These are phyloP conservation scores for Rhizophora mangle DNA, from an alignment of 345 rosid species.

Conservation along the genomic window DNA sequence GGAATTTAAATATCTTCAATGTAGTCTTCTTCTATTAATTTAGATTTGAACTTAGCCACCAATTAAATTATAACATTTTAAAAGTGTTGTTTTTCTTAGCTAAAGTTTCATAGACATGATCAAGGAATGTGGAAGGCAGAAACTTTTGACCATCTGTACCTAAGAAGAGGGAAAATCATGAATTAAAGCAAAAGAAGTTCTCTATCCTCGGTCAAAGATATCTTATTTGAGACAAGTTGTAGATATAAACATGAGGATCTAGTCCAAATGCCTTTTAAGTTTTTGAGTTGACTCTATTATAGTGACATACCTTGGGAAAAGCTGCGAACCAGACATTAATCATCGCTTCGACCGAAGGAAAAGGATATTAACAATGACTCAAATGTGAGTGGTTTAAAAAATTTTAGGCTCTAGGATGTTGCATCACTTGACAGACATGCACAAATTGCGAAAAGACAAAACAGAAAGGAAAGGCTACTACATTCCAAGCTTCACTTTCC, in stretches of 20 bases:
- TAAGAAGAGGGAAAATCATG: background rate
- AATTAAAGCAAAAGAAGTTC: background rate
- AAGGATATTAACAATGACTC: slow-evolving; percentile 4
- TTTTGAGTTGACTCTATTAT: background rate
- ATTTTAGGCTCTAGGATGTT: too few species aligned
- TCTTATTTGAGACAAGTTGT: slow-evolving; percentile 1
- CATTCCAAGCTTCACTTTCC: too few species aligned
- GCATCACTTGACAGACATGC: too few species aligned
- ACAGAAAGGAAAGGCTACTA: too few species aligned
- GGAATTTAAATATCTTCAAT: too few species aligned
- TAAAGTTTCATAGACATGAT: slow-evolving; percentile 1
- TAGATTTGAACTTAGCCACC: background rate
- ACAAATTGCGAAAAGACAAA: too few species aligned
- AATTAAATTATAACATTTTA: background rate
- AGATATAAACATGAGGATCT: slow-evolving; percentile 7
- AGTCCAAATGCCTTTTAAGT: slow-evolving; percentile 3
- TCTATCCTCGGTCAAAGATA: background rate
- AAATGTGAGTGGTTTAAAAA: background rate
- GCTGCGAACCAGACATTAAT: background rate
- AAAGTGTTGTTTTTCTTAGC: background rate
- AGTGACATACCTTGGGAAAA: background rate
- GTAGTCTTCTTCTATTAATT: background rate
- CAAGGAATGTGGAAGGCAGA: background rate
- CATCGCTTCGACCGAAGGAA: slow-evolving; percentile 6
- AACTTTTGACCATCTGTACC: slow-evolving; percentile 10